Conservation (phyloP, 2,329 filamentous ascomycete genomes). For the Setomelanomma holmii region DNA sequence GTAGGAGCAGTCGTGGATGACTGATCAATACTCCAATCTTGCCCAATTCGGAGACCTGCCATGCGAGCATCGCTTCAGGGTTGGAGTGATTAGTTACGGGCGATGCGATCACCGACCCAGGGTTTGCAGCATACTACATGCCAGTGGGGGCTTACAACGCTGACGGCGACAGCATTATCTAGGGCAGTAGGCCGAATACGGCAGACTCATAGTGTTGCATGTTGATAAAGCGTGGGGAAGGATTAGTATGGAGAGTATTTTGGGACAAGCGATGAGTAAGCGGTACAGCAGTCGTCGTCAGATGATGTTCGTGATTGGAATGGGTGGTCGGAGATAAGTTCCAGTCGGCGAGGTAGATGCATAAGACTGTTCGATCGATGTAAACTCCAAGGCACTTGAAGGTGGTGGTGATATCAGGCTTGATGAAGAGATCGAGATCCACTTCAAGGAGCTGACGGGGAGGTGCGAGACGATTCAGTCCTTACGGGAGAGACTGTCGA, state of each 20-base stretch:
- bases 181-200: background rate
- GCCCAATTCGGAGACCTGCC: too few relatives aligned
- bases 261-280: constrained; percentile 1
- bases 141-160: background rate
- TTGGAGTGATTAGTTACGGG: background rate
- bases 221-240: background rate
- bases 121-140: background rate
- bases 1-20: too few relatives aligned
- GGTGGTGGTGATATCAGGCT: background rate
- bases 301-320: background rate
- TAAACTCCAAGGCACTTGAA: background rate
- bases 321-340: background rate
- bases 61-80: too few relatives aligned
- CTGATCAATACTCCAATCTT: too few relatives aligned
- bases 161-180: background rate
- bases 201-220: background rate
- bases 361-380: background rate
- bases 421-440: background rate
- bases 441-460: background rate
- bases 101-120: too few relatives aligned
- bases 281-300: too few relatives aligned
- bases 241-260: background rate
- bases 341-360: background rate
- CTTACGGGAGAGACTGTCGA: too few relatives aligned
- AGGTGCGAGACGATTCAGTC: background rate